Percentiles rank a stretch among this genome's conserved stretches.
phyloP scores from a whole-genome alignment of 495 filamentous ascomycete species.

The Hyaloscypha variabilis region DNA sequence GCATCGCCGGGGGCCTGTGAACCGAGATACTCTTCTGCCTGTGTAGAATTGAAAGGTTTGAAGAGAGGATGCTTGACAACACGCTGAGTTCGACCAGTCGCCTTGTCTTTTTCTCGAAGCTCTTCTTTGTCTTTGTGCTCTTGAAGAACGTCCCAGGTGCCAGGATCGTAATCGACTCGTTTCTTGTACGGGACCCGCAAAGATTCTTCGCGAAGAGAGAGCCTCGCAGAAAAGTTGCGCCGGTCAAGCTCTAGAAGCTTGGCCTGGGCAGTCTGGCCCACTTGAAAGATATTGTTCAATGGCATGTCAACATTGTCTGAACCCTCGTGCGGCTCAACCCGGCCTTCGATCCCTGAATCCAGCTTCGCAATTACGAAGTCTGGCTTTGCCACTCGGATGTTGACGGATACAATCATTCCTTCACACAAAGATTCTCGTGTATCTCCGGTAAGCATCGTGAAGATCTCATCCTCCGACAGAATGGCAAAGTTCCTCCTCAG shows the following conservation, averaged over 20 bases:
- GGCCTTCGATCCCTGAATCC: conserved; percentile 91
- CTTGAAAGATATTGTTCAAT: conserved; percentile 57
- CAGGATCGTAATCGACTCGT: conserved; percentile 66
- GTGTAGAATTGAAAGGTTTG: conserved; percentile 85
- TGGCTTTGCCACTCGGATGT: conserved; percentile 82
- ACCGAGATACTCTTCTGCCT: conserved; percentile 92
- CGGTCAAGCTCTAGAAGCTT: conserved; percentile 86
- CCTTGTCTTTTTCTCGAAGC: conserved; percentile 78
- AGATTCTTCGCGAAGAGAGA: conserved; percentile 81
- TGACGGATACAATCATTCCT: conserved; percentile 90
- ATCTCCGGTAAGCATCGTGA: conserved; percentile 96
- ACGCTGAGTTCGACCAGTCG: conserved; percentile 78
- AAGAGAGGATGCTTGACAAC: conserved; percentile 98
- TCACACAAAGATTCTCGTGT: conserved; percentile 78
- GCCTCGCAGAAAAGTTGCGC: conserved; percentile 75
- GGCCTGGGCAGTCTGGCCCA: conserved; percentile 82
- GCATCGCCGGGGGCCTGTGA: conserved; percentile 84
- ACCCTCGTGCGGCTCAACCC: conserved; percentile 55
- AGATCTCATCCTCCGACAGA: conserved; percentile 78
- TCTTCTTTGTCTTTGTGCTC: conserved; percentile 79
- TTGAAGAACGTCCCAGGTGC: conserved; percentile 83
- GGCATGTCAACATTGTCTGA: conserved; percentile 46
- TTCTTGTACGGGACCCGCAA: conserved; percentile 69
- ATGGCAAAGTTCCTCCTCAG: conserved; percentile 78
- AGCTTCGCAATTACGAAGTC: conserved; percentile 92